These are phyloP conservation scores for Globisporangium iwayamae DNA, from an alignment of 352 stramenopile species.

Conservation along the genomic window DNA sequence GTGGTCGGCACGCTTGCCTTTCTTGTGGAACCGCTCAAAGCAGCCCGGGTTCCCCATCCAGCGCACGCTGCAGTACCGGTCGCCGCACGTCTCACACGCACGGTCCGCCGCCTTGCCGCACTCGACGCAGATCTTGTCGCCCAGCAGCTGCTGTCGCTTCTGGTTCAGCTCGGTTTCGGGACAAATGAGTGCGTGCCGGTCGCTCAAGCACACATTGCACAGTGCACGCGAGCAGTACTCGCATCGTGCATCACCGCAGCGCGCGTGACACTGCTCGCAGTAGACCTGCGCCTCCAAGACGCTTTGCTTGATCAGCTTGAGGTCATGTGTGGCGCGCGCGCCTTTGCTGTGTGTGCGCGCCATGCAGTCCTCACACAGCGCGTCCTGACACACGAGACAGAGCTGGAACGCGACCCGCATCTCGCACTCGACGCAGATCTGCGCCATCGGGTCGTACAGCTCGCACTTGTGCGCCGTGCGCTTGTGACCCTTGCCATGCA, in stretches of 20 bases:
- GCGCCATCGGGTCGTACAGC: constrained; percentile 48
- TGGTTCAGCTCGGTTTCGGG: constrained; percentile 59
- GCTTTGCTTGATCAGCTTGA: constrained; percentile 48
- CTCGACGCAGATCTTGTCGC: constrained; percentile 67
- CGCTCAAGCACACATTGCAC: constrained; percentile 54
- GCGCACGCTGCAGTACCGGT: constrained; percentile 79
- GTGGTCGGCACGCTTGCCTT: constrained; percentile 64
- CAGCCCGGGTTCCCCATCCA: constrained; percentile 84
- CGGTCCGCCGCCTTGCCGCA: constrained; percentile 72
- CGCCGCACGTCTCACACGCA: constrained; percentile 53
- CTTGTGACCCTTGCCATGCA: constrained; percentile 60
- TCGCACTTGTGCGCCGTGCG: constrained; percentile 53
- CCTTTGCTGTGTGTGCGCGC: constrained; percentile 53
- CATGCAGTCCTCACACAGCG: constrained; percentile 66
- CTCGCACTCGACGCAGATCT: constrained; percentile 75
- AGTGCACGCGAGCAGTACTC: constrained; percentile 49
- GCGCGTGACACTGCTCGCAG: constrained; percentile 57
- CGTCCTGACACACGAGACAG: constrained; percentile 67
- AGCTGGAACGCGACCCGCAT: constrained; percentile 51
- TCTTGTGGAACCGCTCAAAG: constrained; percentile 79
- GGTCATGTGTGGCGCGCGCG: constrained; percentile 30
- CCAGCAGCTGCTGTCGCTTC: constrained; percentile 45
- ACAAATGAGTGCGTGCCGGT: constrained; percentile 45
- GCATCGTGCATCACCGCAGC: constrained; percentile 51
- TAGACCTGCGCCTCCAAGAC: constrained; percentile 28